A percentile compares a stretch with the other conserved stretches of the same genome.
These are phyloP conservation scores for Penicillium sp. DNA, from an alignment of 2,329 filamentous ascomycete species.

Conservation along the genomic window DNA sequence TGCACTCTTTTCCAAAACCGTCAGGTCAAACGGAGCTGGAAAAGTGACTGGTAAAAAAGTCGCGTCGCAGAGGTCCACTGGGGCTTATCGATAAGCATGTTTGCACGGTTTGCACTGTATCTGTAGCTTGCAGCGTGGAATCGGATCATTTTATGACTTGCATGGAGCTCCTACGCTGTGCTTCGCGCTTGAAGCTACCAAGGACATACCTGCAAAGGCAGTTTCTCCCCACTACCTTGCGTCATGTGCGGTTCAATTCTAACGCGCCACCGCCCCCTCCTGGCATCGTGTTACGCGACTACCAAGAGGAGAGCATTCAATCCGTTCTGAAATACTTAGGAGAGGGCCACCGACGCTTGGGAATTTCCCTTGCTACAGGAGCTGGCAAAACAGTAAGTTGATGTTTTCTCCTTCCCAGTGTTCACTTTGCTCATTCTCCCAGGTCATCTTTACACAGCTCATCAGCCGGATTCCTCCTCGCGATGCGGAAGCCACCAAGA, in stretches of 20 bases:
- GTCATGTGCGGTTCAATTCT: slow-evolving; percentile 24
- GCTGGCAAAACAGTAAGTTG: slow-evolving; percentile 77
- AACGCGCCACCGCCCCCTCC: slow-evolving; percentile 21
- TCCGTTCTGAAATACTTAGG: slow-evolving; percentile 71
- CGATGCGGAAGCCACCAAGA: slow-evolving; percentile 65
- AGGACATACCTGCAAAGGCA: slow-evolving; percentile 15
- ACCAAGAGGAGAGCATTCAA: slow-evolving; percentile 90
- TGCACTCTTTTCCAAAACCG: slow-evolving; percentile 5
- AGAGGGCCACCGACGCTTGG: slow-evolving; percentile 74
- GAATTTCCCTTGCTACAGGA: slow-evolving; percentile 84
- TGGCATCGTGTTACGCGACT: slow-evolving; percentile 69
- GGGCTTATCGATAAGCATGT: slow-evolving; percentile 31
- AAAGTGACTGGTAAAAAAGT: slow-evolving; percentile 13
- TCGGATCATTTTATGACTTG: slow-evolving; percentile 1
- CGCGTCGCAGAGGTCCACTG: slow-evolving; percentile 13
- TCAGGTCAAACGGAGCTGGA: slow-evolving; percentile 4
- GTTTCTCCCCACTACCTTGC: slow-evolving; percentile 32
- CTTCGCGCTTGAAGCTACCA: slow-evolving; percentile 19
- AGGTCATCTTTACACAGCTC: slow-evolving; percentile 95
- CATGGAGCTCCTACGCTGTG: slow-evolving; percentile 36
- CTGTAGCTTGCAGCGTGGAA: neutral
- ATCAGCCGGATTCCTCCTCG: slow-evolving; percentile 72
- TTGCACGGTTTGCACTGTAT: slow-evolving; percentile 41
- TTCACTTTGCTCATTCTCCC: slow-evolving; percentile 5
- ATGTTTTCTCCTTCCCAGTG: neutral